A percentile compares a stretch with the other conserved stretches of the same genome.
Conservation (phyloP, 192 early-diverging fungal species). For the Gryganskiella cystojenkinii region DNA sequence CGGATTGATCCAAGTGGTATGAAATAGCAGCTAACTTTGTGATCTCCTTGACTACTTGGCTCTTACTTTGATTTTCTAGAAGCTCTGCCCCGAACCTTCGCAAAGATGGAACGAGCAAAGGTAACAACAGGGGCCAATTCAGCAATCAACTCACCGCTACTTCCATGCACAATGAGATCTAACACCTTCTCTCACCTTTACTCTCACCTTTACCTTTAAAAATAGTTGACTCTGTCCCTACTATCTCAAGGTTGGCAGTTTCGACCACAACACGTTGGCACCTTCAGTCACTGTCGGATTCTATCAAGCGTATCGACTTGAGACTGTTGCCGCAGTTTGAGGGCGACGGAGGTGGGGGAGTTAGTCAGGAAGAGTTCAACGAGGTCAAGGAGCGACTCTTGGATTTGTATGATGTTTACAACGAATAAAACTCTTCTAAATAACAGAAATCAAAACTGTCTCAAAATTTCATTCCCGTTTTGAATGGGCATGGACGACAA, state of each 20-base stretch:
- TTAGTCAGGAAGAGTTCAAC: slow-evolving; percentile 35
- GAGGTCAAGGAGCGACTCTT: slow-evolving; percentile 34
- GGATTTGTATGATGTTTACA: slow-evolving; percentile 49
- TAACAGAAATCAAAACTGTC: no score
- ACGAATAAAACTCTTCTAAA: slow-evolving; percentile 44
- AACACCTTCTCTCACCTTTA: no score
- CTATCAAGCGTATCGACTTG: slow-evolving; percentile 27
- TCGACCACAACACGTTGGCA: slow-evolving; percentile 45
- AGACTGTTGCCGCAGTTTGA: slow-evolving; percentile 35
- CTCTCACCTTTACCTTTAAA: no score
- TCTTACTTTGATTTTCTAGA: neutral
- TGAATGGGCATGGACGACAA: neutral
- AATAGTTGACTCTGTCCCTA: slow-evolving; percentile 26
- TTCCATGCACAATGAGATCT: neutral
- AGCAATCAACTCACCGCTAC: neutral
- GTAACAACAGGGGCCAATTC: neutral
- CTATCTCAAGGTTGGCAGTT: slow-evolving; percentile 23
- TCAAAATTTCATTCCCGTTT: neutral
- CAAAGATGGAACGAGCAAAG: slow-evolving; percentile 43
- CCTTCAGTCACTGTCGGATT: slow-evolving; percentile 34
- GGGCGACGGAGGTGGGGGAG: slow-evolving; percentile 17
- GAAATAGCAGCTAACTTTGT: neutral
- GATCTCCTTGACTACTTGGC: neutral
- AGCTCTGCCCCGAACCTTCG: slow-evolving; percentile 19
- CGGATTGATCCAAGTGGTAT: neutral